These are phyloP conservation scores for Penicilliopsis zonata DNA, from an alignment of 495 filamentous ascomycete genomes.

Conservation along the genomic window DNA sequence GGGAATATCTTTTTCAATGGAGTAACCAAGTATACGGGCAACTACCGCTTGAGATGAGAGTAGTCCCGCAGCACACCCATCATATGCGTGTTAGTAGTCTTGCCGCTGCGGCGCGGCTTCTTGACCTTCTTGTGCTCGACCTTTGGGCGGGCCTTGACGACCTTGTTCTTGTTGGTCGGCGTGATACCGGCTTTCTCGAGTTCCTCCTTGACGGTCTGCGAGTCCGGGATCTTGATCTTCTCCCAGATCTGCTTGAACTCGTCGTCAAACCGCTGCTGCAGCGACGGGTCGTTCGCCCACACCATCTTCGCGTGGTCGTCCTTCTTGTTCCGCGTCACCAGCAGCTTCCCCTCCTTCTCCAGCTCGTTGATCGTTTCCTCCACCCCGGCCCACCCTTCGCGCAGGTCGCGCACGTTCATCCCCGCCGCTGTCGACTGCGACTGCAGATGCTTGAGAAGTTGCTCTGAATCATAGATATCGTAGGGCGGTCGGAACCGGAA, in stretches of 20 bases:
- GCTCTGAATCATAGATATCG: conserved; percentile 59
- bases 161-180: conserved; percentile 63
- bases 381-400: conserved; percentile 87
- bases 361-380: conserved; percentile 63
- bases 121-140: conserved; percentile 47
- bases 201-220: conserved; percentile 63
- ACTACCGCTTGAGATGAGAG: conserved; percentile 44
- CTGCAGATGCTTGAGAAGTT: conserved; percentile 70
- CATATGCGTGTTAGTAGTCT: conserved; percentile 93
- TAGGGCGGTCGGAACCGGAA: conserved; percentile 71
- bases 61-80: conserved; percentile 76
- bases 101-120: conserved; percentile 60
- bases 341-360: conserved; percentile 64
- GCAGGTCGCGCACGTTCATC: conserved; percentile 73
- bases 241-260: conserved; percentile 79
- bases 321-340: conserved; percentile 86
- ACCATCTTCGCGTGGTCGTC: conserved; percentile 76
- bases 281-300: conserved; percentile 74
- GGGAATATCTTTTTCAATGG: neutral
- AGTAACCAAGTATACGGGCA: no score
- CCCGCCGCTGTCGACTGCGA: conserved; percentile 68
- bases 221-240: conserved; percentile 61
- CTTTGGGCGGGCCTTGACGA: conserved; percentile 45
- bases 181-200: conserved; percentile 62
- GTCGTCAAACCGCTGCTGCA: conserved; percentile 62